These are phyloP conservation scores for Plasmodium gonderi DNA, from an alignment of 169 alveolate genomes.

Conservation along the genomic window DNA sequence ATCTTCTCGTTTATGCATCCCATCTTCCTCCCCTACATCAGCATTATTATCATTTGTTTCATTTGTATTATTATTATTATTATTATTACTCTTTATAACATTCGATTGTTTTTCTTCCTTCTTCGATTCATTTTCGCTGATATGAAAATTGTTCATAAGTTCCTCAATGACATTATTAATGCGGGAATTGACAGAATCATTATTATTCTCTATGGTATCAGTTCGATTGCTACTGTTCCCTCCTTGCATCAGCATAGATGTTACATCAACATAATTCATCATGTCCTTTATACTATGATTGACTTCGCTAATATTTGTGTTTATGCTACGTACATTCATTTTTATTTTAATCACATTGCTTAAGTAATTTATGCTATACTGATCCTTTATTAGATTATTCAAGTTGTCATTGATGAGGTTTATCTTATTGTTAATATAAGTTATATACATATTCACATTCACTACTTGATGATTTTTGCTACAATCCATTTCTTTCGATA, in stretches of 20 bases:
- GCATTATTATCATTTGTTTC: background rate
- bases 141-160: background rate
- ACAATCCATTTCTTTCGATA: background rate
- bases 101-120: background rate
- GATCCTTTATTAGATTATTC: background rate
- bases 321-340: background rate
- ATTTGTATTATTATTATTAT: background rate
- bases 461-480: background rate
- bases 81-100: background rate
- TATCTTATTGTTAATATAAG: constrained; percentile 6
- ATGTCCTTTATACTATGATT: constrained; percentile 1
- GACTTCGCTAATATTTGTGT: constrained; percentile 14
- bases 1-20: background rate
- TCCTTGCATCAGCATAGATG: background rate
- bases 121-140: background rate
- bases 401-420: background rate
- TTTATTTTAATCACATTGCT: constrained; percentile 23
- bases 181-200: background rate
- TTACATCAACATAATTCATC: background rate
- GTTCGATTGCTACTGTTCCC: background rate
- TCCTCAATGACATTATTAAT: background rate
- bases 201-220: background rate
- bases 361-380: constrained; percentile 17
- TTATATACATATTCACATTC: constrained; percentile 6
- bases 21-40: background rate